Percentiles rank a stretch among this genome's conserved stretches.
phyloP scores from a whole-genome alignment of 2,329 filamentous ascomycete species.

The Diaporthe destruens region DNA sequence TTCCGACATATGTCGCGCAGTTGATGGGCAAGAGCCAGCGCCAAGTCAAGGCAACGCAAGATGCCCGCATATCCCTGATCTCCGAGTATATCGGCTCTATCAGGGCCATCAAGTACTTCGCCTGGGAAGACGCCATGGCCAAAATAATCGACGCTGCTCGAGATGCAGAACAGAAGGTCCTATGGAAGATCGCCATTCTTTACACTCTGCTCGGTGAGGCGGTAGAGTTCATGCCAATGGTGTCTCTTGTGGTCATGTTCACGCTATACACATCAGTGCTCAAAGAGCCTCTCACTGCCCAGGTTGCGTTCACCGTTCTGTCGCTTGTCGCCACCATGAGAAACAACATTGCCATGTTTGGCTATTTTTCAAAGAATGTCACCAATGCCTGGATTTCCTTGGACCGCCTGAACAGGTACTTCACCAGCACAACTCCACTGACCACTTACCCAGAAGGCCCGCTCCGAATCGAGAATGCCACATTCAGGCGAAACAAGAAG shows the following conservation, averaged over 20 bases:
- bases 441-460: slow-evolving; percentile 62
- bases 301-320: slow-evolving; percentile 70
- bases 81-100: slow-evolving; percentile 71
- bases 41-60: slow-evolving; percentile 67
- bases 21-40: slow-evolving; percentile 64
- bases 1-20: slow-evolving; percentile 63
- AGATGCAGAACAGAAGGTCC: slow-evolving; percentile 63
- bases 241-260: slow-evolving; percentile 67
- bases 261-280: slow-evolving; percentile 62
- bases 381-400: slow-evolving; percentile 62
- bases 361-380: slow-evolving; percentile 56
- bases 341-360: slow-evolving; percentile 64
- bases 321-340: slow-evolving; percentile 66
- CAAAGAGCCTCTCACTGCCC: slow-evolving; percentile 63
- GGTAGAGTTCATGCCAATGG: slow-evolving; percentile 64
- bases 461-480: slow-evolving; percentile 59
- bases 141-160: slow-evolving; percentile 64
- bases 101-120: slow-evolving; percentile 71
- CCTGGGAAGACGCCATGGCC: slow-evolving; percentile 68
- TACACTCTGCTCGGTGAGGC: slow-evolving; percentile 61
- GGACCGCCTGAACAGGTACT: slow-evolving; percentile 66
- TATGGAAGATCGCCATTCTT: slow-evolving; percentile 66
- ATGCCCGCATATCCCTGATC: slow-evolving; percentile 68
- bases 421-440: slow-evolving; percentile 63
- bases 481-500: slow-evolving; percentile 63